Percentiles rank a stretch among this genome's conserved stretches.
phyloP scores from a whole-genome alignment of 306 rosid species.

The Lablab purpureus region DNA sequence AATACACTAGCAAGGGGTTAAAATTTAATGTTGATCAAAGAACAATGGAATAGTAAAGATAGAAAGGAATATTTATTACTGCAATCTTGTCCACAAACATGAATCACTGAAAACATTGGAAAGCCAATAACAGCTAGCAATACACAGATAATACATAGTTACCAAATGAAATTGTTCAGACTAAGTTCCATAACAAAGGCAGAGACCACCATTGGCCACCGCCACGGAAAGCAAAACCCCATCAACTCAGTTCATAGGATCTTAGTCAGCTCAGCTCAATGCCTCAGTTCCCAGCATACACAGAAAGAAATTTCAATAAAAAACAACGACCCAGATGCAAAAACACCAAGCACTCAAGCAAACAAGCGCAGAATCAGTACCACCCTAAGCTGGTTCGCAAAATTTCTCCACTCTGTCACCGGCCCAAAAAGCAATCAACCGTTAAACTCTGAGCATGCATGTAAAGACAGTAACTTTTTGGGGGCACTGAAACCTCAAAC shows the following conservation, averaged over 20 bases:
- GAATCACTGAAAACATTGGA: slow-evolving; percentile 16
- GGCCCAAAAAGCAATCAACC: slow-evolving; percentile 33
- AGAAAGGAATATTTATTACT: slow-evolving; percentile 2
- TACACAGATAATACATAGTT: background rate
- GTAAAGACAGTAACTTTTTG: slow-evolving; percentile 37
- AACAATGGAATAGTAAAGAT: slow-evolving; percentile 30
- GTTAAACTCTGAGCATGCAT: slow-evolving; percentile 48
- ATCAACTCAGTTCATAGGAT: slow-evolving; percentile 26
- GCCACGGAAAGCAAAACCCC: slow-evolving; percentile 1
- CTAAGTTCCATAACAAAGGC: slow-evolving; percentile 28
- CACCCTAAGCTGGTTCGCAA: slow-evolving; percentile 20
- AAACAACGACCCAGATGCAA: slow-evolving; percentile 34
- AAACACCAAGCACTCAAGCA: slow-evolving; percentile 40
- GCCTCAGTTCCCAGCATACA: slow-evolving; percentile 40
- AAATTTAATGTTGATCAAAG: slow-evolving; percentile 26
- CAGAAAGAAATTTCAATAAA: slow-evolving; percentile 38
- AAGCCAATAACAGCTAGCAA: slow-evolving; percentile 29
- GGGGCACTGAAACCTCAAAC: slow-evolving; percentile 42
- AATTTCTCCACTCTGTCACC: slow-evolving; percentile 13
- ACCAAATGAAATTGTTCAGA: slow-evolving; percentile 36
- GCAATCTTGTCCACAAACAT: slow-evolving; percentile 34
- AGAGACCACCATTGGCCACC: slow-evolving; percentile 48
- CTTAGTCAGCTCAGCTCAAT: slow-evolving; percentile 26
- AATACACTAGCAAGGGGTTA: background rate
- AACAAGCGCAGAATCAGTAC: slow-evolving; percentile 25